These are phyloP conservation scores for Naumovozyma castellii DNA, from an alignment of 805 yeast species.

Conservation along the genomic window DNA sequence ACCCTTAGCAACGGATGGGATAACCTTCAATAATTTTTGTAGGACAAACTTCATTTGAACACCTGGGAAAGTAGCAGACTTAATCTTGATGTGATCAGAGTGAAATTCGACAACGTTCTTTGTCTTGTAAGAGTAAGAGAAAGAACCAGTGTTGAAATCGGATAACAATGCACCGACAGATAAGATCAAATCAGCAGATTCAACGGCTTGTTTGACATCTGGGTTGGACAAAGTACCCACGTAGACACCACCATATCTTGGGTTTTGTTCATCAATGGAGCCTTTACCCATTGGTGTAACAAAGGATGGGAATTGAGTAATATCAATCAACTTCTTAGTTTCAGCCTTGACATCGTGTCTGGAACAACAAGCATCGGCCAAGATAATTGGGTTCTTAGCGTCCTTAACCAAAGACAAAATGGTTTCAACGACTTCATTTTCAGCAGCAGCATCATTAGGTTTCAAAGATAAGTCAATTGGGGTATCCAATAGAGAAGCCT, in stretches of 20 bases:
- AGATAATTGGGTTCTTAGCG: constrained; percentile 58
- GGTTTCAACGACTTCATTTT: constrained; percentile 46
- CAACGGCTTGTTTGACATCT: constrained; percentile 59
- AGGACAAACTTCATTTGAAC: constrained; percentile 54
- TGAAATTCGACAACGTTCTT: constrained; percentile 68
- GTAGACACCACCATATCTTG: constrained; percentile 71
- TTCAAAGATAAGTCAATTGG: constrained; percentile 52
- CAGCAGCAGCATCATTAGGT: constrained; percentile 49
- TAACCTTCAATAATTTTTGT: constrained; percentile 31
- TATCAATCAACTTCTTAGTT: constrained; percentile 48
- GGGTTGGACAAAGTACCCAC: constrained; percentile 68
- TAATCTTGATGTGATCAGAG: constrained; percentile 61
- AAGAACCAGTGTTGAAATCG: constrained; percentile 83
- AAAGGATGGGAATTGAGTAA: constrained; percentile 68
- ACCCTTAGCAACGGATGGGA: constrained; percentile 31
- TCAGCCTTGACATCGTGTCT: constrained; percentile 58
- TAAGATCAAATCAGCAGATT: constrained; percentile 59
- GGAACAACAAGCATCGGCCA: constrained; percentile 78
- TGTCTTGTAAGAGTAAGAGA: constrained; percentile 62
- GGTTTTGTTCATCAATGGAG: constrained; percentile 56
- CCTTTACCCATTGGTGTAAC: constrained; percentile 87
- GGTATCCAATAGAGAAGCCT: constrained; percentile 43
- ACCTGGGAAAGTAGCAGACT: constrained; percentile 57
- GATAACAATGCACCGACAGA: constrained; percentile 75
- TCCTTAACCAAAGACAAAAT: constrained; percentile 41